These are phyloP conservation scores for Gossypium arboreum DNA, from an alignment of 345 rosid genomes.

Conservation along the genomic window DNA sequence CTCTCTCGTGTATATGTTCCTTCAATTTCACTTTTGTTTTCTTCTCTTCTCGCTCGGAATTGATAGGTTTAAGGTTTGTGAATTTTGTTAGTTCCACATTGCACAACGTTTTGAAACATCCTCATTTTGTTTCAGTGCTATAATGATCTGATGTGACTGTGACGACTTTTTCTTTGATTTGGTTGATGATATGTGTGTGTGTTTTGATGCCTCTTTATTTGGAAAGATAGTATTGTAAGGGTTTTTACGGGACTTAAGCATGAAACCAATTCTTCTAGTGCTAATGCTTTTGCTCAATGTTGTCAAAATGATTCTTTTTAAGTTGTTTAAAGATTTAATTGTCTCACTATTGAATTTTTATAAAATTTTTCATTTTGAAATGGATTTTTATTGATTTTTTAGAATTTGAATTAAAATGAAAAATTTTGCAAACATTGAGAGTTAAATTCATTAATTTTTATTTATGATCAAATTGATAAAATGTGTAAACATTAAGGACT, in stretches of 20 bases:
- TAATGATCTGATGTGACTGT: background rate
- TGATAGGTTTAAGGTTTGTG: background rate
- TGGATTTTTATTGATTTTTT: too few relatives aligned
- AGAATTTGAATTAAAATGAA: too few relatives aligned
- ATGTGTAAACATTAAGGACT: too few relatives aligned
- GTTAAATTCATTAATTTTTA: too few relatives aligned
- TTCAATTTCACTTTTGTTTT: background rate
- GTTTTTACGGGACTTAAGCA: background rate
- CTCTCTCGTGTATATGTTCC: background rate
- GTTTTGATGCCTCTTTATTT: background rate
- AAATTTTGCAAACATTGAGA: too few relatives aligned
- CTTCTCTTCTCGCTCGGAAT: background rate
- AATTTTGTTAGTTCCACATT: background rate
- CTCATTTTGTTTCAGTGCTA: background rate
- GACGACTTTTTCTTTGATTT: background rate
- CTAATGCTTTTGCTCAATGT: background rate
- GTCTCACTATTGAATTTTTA: too few relatives aligned
- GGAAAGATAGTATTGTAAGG: background rate
- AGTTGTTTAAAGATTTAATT: too few relatives aligned
- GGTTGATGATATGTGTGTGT: background rate
- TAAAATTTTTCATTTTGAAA: too few relatives aligned
- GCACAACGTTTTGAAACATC: background rate
- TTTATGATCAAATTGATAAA: too few relatives aligned
- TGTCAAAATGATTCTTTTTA: background rate
- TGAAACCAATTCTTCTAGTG: background rate